phyloP scores from a whole-genome alignment of 2,329 filamentous ascomycete species.

The Colletotrichum truncatum region DNA sequence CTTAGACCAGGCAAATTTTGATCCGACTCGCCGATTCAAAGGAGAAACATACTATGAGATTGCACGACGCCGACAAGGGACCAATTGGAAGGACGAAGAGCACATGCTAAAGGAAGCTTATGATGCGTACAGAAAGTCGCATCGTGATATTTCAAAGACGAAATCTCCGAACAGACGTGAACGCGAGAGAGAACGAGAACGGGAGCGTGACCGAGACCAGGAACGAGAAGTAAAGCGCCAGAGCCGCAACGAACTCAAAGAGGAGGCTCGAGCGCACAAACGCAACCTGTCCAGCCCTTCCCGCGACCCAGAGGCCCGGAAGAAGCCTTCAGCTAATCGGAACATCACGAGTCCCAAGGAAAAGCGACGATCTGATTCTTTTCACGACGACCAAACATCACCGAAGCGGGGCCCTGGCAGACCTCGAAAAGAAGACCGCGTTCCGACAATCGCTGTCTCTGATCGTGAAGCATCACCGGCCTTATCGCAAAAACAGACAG shows the following conservation, averaged over 20 bases:
- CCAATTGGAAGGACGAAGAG: conserved; percentile 90
- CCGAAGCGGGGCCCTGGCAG: conserved; percentile 62
- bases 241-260: conserved; percentile 53
- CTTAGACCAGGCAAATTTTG: conserved; percentile 79
- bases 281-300: conserved; percentile 59
- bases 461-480: conserved; percentile 64
- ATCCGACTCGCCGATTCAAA: conserved; percentile 81
- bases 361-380: conserved; percentile 55
- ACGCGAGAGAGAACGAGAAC: conserved; percentile 38
- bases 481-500: conserved; percentile 53
- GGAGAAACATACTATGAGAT: conserved; percentile 89
- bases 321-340: conserved; percentile 49
- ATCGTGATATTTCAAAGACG: conserved; percentile 57
- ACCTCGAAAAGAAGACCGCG: conserved; percentile 63
- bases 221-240: conserved; percentile 53
- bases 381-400: conserved; percentile 56
- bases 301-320: conserved; percentile 54
- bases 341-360: conserved; percentile 56
- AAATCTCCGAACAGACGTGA: conserved; percentile 60
- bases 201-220: conserved; percentile 45
- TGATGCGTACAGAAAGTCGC: conserved; percentile 67
- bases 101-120: conserved; percentile 81
- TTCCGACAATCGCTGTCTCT: conserved; percentile 56
- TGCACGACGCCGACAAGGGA: conserved; percentile 82
- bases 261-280: conserved; percentile 54